Evolutionary conservation across 176 grass and related monocot genomes (phyloP), one percentile per base, ranked within the genome.

Genomic region (Thinopyrum elongatum): DNA sequence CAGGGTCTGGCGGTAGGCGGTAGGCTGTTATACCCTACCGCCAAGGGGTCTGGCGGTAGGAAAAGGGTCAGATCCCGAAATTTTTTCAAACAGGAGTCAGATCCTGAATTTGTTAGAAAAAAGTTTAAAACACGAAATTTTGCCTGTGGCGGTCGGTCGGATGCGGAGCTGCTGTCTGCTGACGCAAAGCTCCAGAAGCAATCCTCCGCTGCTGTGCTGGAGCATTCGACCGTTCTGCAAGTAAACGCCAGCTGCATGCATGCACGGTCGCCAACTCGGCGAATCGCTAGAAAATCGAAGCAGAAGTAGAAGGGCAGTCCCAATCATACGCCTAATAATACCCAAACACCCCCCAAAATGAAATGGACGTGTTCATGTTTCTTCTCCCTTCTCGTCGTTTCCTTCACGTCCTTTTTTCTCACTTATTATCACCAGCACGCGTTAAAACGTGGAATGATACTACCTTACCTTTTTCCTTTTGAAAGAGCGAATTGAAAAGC

Each of bases 261-360:
- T 22, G 60, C 23, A 55, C 59, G 66, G 19, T 53, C 55, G 41
- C 88, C 82, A 69, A 27, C 68, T 76, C 69, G 31, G 36, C 19
- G n/a, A 53, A 55, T 39, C 19, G 22, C 9, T 35, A 28, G 27
- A 6, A 13, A 27, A 9, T 22, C 13, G 4, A 30, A 17, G 7
- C 7, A 47, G 27, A 21, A 28, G n/a, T 21, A 78, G 13, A 36
- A 36, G n/a, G 6, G 3, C 39, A 69, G 4, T 51, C 59, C 27
- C 75, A 84, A 87, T 91, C 75, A 84, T 87, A 36, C n/a, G 74
- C 67, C 80, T 34, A 74, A 87, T 78, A 42, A 44, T 62, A 29
- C 79, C 17, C 3, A 38, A 16, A 65, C 3, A 10, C 2, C 7
- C 12, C 63, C 38, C 51, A 19, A 17, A 49, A 19, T 5, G 69